Conservation (phyloP, 106 monocot genomes). For the Apostasia ramifera region DNA sequence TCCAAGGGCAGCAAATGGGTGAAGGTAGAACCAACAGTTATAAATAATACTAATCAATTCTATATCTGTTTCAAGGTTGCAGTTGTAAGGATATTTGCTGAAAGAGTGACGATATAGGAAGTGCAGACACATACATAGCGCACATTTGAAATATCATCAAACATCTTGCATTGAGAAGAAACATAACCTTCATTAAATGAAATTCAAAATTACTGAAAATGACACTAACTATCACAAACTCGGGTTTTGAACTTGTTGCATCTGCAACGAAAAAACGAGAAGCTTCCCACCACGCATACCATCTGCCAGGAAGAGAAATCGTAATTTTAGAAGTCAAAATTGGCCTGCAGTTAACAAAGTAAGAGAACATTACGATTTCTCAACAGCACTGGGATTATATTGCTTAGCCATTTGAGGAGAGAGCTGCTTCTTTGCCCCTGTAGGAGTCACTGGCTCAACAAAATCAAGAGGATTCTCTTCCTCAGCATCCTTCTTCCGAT, state of each 20-base stretch:
- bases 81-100: no score
- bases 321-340: neutral
- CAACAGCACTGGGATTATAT: conserved; percentile 82
- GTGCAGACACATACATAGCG: no score
- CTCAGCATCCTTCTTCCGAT: conserved; percentile 34
- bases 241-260: conserved; percentile 59
- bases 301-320: conserved; percentile 29
- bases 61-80: no score
- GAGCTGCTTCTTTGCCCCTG: conserved; percentile 80
- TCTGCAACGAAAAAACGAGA: conserved; percentile 73
- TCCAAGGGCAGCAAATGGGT: no score
- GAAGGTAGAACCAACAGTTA: no score
- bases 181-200: neutral
- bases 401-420: conserved; percentile 87
- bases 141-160: no score
- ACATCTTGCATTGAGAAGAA: neutral
- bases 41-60: no score
- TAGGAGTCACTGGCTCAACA: conserved; percentile 60
- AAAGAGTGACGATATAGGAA: no score
- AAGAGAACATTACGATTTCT: conserved; percentile 63
- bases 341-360: neutral
- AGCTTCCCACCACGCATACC: conserved; percentile 92
- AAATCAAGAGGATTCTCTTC: conserved; percentile 78
- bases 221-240: conserved; percentile 86
- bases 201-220: neutral